Conservation (phyloP, 768 basidiomycete species). For the Boletus rufocinnamomeus region DNA sequence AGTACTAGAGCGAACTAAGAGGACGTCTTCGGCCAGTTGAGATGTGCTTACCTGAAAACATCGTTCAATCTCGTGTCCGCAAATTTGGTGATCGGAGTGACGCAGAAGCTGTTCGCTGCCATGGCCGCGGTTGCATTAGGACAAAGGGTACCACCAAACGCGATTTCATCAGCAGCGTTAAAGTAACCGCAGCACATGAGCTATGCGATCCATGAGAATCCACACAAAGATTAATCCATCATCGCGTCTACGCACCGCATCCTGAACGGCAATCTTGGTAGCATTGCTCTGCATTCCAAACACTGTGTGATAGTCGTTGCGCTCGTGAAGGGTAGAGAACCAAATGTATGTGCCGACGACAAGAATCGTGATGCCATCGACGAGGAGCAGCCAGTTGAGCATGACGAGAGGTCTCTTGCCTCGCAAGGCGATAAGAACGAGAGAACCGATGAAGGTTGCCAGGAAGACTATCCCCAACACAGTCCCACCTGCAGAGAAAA, state of each 20-base stretch:
- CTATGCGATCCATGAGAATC: constrained; percentile 40
- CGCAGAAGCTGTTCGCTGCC: constrained; percentile 59
- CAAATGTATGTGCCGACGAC: constrained; percentile 74
- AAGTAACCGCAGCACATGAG: constrained; percentile 88
- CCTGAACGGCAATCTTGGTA: constrained; percentile 63
- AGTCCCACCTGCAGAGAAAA: constrained; percentile 56
- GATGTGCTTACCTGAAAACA: constrained; percentile 70
- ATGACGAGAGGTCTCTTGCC: constrained; percentile 70
- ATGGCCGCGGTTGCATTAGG: constrained; percentile 40
- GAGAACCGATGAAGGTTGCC: constrained; percentile 67
- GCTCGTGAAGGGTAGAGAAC: constrained; percentile 78
- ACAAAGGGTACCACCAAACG: constrained; percentile 67
- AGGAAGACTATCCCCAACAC: constrained; percentile 67
- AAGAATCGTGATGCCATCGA: constrained; percentile 61
- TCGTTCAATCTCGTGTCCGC: constrained; percentile 77
- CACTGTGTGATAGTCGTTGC: constrained; percentile 60
- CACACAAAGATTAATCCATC: not conserved
- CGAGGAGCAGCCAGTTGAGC: constrained; percentile 73
- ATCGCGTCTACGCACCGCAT: constrained; percentile 51
- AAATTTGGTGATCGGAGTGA: constrained; percentile 63
- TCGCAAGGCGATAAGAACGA: constrained; percentile 68
- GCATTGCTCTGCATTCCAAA: constrained; percentile 51
- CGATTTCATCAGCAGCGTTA: constrained; percentile 57
- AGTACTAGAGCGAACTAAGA: constrained; percentile 39
- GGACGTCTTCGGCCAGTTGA: not conserved